Percentiles rank a stretch among this genome's conserved stretches.
Evolutionary conservation across 2,329 filamentous ascomycete genomes (phyloP).

Genomic region (Furcasterigmium furcatum): DNA sequence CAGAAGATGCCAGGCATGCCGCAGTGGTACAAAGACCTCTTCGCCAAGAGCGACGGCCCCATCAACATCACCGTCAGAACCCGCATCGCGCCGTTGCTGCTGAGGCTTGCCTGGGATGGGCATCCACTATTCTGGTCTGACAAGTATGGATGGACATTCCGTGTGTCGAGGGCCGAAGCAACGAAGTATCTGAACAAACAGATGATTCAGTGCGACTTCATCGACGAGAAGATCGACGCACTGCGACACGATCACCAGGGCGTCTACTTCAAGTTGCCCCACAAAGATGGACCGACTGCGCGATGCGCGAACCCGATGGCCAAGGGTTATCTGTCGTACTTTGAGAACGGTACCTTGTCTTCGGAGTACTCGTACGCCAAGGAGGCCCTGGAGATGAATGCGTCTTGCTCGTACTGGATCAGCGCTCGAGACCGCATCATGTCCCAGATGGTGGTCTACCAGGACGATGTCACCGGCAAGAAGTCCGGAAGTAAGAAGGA

Average conservation of each 20-base stretch:
- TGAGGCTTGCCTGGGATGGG: constrained; percentile 85
- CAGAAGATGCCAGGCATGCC: constrained; percentile 97
- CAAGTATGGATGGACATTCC: constrained; percentile 89
- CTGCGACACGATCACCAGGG: constrained; percentile 65
- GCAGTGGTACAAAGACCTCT: constrained; percentile 93
- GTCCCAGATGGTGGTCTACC: constrained; percentile 93
- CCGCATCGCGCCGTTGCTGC: constrained; percentile 78
- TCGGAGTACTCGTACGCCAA: constrained; percentile 90
- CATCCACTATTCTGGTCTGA: constrained; percentile 92
- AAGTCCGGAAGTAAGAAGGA: constrained; percentile 14
- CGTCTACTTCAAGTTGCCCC: constrained; percentile 87
- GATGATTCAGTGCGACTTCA: constrained; percentile 72
- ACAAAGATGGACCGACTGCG: constrained; percentile 87
- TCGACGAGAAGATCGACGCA: constrained; percentile 63
- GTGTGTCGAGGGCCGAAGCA: constrained; percentile 61
- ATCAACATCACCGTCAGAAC: constrained; percentile 84
- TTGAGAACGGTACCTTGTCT: constrained; percentile 82
- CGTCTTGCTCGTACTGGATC: constrained; percentile 98
- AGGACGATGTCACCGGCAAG: constrained; percentile 50
- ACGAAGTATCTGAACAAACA: constrained; percentile 67
- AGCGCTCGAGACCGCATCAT: constrained; percentile 89
- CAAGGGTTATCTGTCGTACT: constrained; percentile 86
- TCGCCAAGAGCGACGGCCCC: constrained; percentile 60
- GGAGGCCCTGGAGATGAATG: constrained; percentile 96
- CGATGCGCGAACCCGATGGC: constrained; percentile 85